Base-by-base conservation (phyloP, 108 stramenopile species). In the Nitzschia sp. region DNA sequence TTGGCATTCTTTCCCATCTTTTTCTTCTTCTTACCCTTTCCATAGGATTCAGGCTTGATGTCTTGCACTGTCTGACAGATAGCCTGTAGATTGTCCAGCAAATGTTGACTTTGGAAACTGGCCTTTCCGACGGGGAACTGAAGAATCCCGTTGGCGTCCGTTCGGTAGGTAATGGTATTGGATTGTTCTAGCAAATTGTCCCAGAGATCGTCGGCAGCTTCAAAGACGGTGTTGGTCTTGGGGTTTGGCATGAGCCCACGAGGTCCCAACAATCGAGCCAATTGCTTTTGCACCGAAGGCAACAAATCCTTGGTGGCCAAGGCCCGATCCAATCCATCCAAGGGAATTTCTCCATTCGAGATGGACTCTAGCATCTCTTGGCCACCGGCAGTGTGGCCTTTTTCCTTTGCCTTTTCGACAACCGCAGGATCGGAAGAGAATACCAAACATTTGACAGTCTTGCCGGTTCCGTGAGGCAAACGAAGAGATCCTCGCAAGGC, bases 171-270 rank as follows among this genome's bases (percentile, higher is more conserved):
- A 41, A 93, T 83, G 14, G 84, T 76, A 26, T 93, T 94, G 21
- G 86, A 89, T 38, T 86, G 87, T 44, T 74, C 72, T 24, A 60
- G 60, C 41, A 97, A 66, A 8, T 76, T 53, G 9, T 73, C 65
- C 51, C 85, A 52, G 22, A 93, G 43, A 10, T 64, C 62, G 0
- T 77, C 73, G 2, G 63, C 57, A 10, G 88, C 73, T 11, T 80
- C 75, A 26, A 93, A 85, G 43, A 98, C 88, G 0, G 97, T 98
- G 25, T 91, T 92, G 21, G 94, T 65, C 75, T 98, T 98, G 17
- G 92, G 76, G 67, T 97, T 98, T 59, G 98, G 98, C 95, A 97
- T 97, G 8, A 98, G 73, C 2, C 97, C 97, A 55, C 97, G 77
- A 26, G 98, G 98, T 53, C 97, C 98, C 39, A 97, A 75, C 14